phyloP scores from a whole-genome alignment of 176 grass and related monocot species.

The Phoenix roebelenii region DNA sequence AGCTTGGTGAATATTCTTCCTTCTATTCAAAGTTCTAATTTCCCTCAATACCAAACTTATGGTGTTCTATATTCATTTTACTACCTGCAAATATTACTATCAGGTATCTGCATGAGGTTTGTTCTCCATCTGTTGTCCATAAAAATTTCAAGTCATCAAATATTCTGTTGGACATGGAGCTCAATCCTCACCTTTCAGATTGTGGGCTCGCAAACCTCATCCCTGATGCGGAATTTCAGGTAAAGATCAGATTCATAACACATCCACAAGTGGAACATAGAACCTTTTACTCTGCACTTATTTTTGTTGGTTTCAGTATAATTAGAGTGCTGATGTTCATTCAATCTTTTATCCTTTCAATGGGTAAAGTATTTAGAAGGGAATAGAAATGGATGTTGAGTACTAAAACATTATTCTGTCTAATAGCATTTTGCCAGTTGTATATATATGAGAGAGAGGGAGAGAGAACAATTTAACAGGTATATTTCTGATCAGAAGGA shows the following conservation, averaged over 20 bases:
- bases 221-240: slow-evolving; percentile 59
- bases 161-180: slow-evolving; percentile 68
- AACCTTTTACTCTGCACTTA: neutral
- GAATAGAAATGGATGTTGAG: no score
- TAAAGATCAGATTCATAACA: slow-evolving; percentile 8
- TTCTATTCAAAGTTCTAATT: neutral
- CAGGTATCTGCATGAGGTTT: slow-evolving; percentile 90
- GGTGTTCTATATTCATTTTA: neutral
- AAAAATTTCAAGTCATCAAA: slow-evolving; percentile 97
- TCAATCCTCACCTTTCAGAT: slow-evolving; percentile 83
- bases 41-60: neutral
- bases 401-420: no score
- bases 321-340: no score
- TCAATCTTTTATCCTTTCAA: no score
- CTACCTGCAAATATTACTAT: slow-evolving; percentile 4
- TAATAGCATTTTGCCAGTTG: no score
- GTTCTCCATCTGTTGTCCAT: slow-evolving; percentile 58
- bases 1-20: no score
- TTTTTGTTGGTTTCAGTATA: neutral
- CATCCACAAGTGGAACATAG: no score
- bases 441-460: no score
- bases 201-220: slow-evolving; percentile 58
- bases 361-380: no score
- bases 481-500: no score
- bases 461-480: no score